Base-by-base conservation (phyloP, 2,329 filamentous ascomycete genomes). In the Fusarium oligoseptatum region DNA sequence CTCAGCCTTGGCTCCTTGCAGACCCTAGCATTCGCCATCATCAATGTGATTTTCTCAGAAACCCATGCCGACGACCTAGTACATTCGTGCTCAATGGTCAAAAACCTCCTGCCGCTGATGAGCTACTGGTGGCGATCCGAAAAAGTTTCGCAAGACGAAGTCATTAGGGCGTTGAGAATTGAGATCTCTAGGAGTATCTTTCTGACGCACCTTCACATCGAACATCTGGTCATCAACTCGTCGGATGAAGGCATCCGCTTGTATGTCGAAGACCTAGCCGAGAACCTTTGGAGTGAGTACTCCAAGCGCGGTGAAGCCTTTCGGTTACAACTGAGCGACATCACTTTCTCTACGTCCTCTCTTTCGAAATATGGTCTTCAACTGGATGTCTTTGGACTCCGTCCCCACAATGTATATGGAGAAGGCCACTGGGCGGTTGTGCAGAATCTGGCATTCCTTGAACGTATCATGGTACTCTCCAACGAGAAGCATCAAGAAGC, bases 261-360 rank as follows among this genome's bases (percentile, higher is more conserved):
- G 52, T 82, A 88, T 74, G 64, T 97, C 7, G 90, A 92, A 72
- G 88, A 89, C n/a, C 82, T 98, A 2, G 80, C 92, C 37, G 92
- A 95, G 52, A 86, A 88, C 5, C 83, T 99, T n/a, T 93, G 92
- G 85, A 84, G 85, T 10, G 96, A 98, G 78, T 98, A 98, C 82
- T 87, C 90, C 5, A 92, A 87, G 73, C 89, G 95, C 70, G 87
- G 91, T 39, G 91, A 93, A 57, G 90, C 91, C 68, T 92, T 94
- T 57, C 90, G 92, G 41, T 86, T 98, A 12, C 93, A 95, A 73
- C 84, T 97, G n/a, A 91, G 94, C 70, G 94, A 98, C 77, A 80
- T 98, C 29, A 84, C 87, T 1, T 93, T 94, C 72, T 79, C 87
- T 55, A 75, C 85, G 75, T 80, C 87, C 78, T 76, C 80, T 78